Percentiles rank a stretch among this genome's conserved stretches.
These are phyloP conservation scores for Basipetospora chlamydospora DNA, from an alignment of 2,329 filamentous ascomycete genomes.

Conservation along the genomic window DNA sequence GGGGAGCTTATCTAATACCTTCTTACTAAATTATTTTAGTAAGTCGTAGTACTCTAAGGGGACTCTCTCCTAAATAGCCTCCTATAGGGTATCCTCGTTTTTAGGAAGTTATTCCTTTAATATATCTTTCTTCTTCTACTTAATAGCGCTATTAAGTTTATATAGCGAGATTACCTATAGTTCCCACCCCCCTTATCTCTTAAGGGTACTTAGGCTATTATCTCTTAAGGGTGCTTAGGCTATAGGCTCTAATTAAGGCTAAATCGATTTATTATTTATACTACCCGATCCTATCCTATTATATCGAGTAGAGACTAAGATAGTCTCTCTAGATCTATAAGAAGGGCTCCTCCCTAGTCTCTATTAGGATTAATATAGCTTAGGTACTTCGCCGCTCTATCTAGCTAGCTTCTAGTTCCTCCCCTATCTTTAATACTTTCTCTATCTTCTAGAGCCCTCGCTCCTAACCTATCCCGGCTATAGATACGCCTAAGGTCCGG, in stretches of 20 bases:
- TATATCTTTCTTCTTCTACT: neutral
- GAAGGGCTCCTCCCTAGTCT: neutral
- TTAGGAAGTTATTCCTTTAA: neutral
- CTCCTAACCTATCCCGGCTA: neutral
- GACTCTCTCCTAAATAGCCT: too few species aligned
- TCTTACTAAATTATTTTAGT: too few species aligned
- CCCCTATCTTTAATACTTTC: neutral
- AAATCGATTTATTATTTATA: neutral
- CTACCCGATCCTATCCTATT: neutral
- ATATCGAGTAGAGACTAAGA: neutral
- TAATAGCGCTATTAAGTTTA: too few species aligned
- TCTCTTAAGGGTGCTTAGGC: neutral
- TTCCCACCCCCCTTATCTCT: too few species aligned
- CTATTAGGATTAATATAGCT: neutral
- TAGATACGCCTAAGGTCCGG: too few species aligned
- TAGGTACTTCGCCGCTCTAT: neutral
- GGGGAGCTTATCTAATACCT: too few species aligned
- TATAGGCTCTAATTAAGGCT: neutral
- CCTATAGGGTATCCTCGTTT: too few species aligned
- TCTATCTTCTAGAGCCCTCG: neutral
- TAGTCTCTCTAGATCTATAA: neutral
- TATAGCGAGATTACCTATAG: too few species aligned
- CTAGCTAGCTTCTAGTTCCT: neutral
- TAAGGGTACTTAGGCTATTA: too few species aligned
- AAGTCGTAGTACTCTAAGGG: too few species aligned